Conservation (phyloP, 768 basidiomycete species). For the Vishniacozyma victoriae region DNA sequence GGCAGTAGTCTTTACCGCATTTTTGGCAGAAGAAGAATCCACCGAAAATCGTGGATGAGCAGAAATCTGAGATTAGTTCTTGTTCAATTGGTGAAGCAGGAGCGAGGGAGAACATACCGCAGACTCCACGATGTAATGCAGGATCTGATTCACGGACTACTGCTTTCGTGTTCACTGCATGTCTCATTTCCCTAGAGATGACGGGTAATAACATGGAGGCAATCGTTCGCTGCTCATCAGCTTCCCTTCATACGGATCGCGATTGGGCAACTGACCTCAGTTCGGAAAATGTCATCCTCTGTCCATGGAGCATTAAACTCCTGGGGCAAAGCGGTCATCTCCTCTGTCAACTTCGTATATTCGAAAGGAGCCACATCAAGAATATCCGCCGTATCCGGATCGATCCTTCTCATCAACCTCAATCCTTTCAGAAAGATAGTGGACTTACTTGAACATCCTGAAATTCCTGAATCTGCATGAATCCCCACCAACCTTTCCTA, state of each 20-base stretch:
- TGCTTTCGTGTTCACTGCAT: conserved; percentile 25
- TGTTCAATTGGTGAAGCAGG: background rate
- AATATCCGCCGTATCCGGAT: conserved; percentile 30
- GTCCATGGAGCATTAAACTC: conserved; percentile 27
- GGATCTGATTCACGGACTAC: conserved; percentile 31
- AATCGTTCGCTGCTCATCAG: conserved; percentile 26
- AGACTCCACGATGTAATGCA: conserved; percentile 33
- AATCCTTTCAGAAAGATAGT: background rate
- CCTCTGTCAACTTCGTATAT: conserved; percentile 18
- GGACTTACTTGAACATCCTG: conserved; percentile 32
- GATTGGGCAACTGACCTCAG: conserved; percentile 25
- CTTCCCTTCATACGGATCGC: background rate
- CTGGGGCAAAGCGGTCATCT: conserved; percentile 24
- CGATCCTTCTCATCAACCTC: conserved; percentile 18
- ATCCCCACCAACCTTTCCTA: conserved; percentile 31
- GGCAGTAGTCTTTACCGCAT: conserved; percentile 85
- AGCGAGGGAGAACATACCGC: conserved; percentile 19
- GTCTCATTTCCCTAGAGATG: conserved; percentile 36
- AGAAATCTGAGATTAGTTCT: conserved; percentile 60
- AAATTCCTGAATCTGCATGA: conserved; percentile 36
- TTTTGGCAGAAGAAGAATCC: conserved; percentile 83
- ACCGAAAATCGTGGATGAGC: conserved; percentile 87
- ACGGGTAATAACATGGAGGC: conserved; percentile 35
- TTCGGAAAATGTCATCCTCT: conserved; percentile 19
- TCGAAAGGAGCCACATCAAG: conserved; percentile 31